Conservation (phyloP, 768 basidiomycete genomes). For the Boletus rubroflammeus region DNA sequence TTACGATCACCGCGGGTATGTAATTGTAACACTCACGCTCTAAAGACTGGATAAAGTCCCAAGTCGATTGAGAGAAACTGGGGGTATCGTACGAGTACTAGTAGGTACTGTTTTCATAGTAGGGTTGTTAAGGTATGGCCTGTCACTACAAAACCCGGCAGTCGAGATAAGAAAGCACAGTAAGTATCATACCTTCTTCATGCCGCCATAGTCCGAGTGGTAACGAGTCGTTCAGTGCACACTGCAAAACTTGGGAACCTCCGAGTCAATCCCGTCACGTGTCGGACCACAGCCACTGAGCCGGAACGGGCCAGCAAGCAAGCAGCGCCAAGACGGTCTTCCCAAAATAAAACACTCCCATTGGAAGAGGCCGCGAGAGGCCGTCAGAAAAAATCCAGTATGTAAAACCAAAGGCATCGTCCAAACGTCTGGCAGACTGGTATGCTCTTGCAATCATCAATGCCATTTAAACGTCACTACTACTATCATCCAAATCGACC, state of each 20-base stretch:
- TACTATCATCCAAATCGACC: conserved; percentile 23
- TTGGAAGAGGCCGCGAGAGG: neutral
- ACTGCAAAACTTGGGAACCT: neutral
- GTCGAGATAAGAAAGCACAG: too few relatives aligned
- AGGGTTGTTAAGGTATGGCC: too few relatives aligned
- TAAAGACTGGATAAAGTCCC: too few relatives aligned
- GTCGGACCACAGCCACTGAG: neutral
- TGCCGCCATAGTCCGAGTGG: neutral
- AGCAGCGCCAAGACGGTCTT: neutral
- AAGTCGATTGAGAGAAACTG: too few relatives aligned
- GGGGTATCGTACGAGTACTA: too few relatives aligned
- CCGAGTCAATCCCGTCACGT: neutral
- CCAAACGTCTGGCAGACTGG: neutral
- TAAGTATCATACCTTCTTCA: too few relatives aligned
- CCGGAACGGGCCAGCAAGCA: neutral
- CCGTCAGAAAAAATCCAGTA: neutral
- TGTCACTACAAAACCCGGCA: too few relatives aligned
- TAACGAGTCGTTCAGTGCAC: neutral
- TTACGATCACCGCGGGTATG: too few relatives aligned
- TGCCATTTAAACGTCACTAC: conserved; percentile 16
- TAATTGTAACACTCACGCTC: too few relatives aligned
- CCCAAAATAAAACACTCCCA: neutral
- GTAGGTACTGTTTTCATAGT: too few relatives aligned
- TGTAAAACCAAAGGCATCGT: neutral
- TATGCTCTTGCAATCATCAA: neutral